Base-by-base conservation (phyloP, 2,329 filamentous ascomycete genomes). In the Cyphellophora europaea region DNA sequence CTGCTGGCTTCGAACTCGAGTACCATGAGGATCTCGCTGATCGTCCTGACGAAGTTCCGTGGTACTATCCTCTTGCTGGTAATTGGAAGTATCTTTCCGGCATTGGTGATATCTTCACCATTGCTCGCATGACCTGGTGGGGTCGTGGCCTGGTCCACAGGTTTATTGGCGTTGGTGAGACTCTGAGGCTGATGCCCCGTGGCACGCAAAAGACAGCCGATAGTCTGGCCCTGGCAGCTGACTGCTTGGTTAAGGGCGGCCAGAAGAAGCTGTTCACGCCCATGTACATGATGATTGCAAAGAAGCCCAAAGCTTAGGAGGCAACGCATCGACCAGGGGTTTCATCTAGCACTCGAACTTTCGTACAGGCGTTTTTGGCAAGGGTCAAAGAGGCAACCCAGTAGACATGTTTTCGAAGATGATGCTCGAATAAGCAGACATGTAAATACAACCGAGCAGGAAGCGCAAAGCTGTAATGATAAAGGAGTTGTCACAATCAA, bases 141-240 rank as follows among this genome's bases (percentile, higher is more conserved):
- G 89, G 85, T 36, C 79, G 89, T 49, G 69, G 73, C 19, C 51
- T 83, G 13, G 77, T 83, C 32, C 86, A 95, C 65, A 75, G 71
- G 51, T 72, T 93, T 36, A 77, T 89, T 25, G 85, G 85, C 36
- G 55, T 73, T 11, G 66, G 94, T 48, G 89, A 96, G 69, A 75
- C 59, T 42, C 53, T 91, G 33, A 72, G 77, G 30, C 52, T 95
- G 23, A 83, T 86, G 12, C 89, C 89, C 21, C 67, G 65, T 35
- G 89, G 89, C 32, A 93, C 87, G 31, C 84, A 86, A 66, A 94
- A 93, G 77, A 94, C 87, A n/a, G 88, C 87, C 8, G 82, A 95
- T 62, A 87, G 82, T 53, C 65, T 96, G 52, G 87, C 82, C 5
- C 54, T 78, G 39, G 88, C 85, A 19, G 87, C 76, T 8, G 88